Conservation (phyloP, 306 rosid species). For the Pterocarpus macrocarpus region DNA sequence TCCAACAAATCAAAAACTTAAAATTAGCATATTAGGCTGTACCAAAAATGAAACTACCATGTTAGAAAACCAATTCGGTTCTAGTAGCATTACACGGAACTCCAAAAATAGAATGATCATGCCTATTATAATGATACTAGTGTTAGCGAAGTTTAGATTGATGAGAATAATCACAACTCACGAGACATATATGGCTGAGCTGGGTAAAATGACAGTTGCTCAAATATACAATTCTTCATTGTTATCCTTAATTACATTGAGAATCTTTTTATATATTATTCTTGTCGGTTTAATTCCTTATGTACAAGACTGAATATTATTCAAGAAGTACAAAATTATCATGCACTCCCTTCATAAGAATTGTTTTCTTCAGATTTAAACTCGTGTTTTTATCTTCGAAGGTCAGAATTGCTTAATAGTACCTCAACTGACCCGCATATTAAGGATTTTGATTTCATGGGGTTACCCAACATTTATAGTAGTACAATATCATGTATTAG, state of each 20-base stretch:
- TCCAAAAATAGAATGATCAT: constrained; percentile 1
- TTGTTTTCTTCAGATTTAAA: background rate
- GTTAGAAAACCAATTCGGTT: background rate
- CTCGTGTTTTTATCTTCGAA: too few relatives aligned
- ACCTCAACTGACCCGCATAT: too few relatives aligned
- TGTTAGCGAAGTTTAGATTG: background rate
- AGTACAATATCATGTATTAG: too few relatives aligned
- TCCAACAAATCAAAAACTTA: background rate
- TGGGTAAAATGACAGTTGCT: constrained; percentile 1
- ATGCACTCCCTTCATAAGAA: background rate
- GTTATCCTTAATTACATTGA: background rate
- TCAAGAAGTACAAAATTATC: background rate
- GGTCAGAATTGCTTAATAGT: too few relatives aligned
- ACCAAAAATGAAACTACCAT: background rate
- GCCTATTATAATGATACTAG: background rate
- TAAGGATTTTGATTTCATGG: too few relatives aligned
- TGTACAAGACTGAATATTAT: too few relatives aligned
- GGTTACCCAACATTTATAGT: too few relatives aligned
- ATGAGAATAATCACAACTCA: constrained; percentile 21
- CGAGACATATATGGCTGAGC: background rate
- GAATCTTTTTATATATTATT: background rate
- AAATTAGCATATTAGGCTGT: background rate
- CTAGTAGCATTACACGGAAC: background rate
- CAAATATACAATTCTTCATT: background rate
- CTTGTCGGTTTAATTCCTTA: background rate